Evolutionary conservation across 164 flowering plant species (phyloP), one percentile per base, ranked within the genome.

Genomic region (Taxillus chinensis): DNA sequence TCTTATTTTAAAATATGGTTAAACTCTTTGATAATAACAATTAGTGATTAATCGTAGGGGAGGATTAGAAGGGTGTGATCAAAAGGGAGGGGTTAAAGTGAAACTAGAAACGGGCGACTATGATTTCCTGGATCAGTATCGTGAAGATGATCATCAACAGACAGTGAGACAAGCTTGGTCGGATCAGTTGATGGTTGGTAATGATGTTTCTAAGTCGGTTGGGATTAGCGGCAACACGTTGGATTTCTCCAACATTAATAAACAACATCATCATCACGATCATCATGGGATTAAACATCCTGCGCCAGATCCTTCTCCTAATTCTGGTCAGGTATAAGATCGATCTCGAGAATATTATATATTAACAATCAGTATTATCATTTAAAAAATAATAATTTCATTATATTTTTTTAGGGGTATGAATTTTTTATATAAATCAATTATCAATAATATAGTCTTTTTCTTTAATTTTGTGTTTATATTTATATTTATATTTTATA

Each of bases 301-400:
- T 1, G 80, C 77, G 5, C 80, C 77, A 11, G 91, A 86, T 70
- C 85, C 73, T 46, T 80, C 84, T 5, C 75, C 85, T 39, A 91
- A 86, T 87, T 96, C 88, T 56, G 37, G 7, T 43, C 27, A 27
- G 27, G 27, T 27, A n/a, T n/a, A 27, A 27, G 27, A 27, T 27
- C 27, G 27, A 27, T 27, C 27, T 27, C 27, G 27, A 27, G 27
- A 27, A 27, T 27, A 27, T 27, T 27, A 27, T 27, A 27, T 27
- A 27, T 27, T 27, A 2, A 27, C 27, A 27, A 27, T 27, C 27
- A 27, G 27, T 27, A 27, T 27, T 27, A 27, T 27, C 27, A 27
- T 27, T 27, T 27, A 27, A 27, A 27, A 27, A 27, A 27, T 27
- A 27, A 27, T 27, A 27, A 27, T 27, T 27, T 27, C 27, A 27